phyloP scores from a whole-genome alignment of 768 basidiomycete genomes.

The Thelephora ganbajun region DNA sequence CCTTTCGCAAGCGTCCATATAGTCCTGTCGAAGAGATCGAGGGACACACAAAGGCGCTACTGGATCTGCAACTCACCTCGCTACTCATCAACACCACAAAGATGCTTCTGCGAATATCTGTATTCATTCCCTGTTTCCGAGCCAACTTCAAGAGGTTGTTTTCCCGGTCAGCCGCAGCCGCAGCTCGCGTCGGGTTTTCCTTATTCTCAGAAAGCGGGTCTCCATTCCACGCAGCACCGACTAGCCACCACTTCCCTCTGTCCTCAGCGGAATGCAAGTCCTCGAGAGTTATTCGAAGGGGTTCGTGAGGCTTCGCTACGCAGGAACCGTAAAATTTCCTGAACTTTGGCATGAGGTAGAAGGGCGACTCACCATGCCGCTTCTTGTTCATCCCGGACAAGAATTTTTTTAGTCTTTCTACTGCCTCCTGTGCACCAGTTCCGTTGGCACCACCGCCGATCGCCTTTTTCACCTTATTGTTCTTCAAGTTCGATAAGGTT shows the following conservation, averaged over 20 bases:
- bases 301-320: slow-evolving; percentile 70
- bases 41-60: not conserved
- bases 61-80: slow-evolving; percentile 42
- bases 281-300: slow-evolving; percentile 71
- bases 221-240: slow-evolving; percentile 92
- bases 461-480: slow-evolving; percentile 66
- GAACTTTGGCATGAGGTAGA: not conserved
- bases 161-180: slow-evolving; percentile 15
- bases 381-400: slow-evolving; percentile 63
- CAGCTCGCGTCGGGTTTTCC: slow-evolving; percentile 18
- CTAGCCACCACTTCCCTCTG: slow-evolving; percentile 97
- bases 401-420: slow-evolving; percentile 83
- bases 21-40: slow-evolving; percentile 48
- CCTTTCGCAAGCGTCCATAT: slow-evolving; percentile 90
- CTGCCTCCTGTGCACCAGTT: slow-evolving; percentile 35
- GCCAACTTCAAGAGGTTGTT: slow-evolving; percentile 63
- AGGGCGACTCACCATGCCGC: slow-evolving; percentile 39
- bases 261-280: slow-evolving; percentile 76
- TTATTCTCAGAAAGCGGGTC: slow-evolving; percentile 75
- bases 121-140: slow-evolving; percentile 95
- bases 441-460: slow-evolving; percentile 53
- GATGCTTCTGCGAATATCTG: slow-evolving; percentile 80
- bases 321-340: not conserved
- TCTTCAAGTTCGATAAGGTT: slow-evolving; percentile 82
- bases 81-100: slow-evolving; percentile 94